A percentile compares a stretch with the other conserved stretches of the same genome.
These are phyloP conservation scores for Ramularia endophylla DNA, from an alignment of 2,329 filamentous ascomycete species.

Conservation along the genomic window DNA sequence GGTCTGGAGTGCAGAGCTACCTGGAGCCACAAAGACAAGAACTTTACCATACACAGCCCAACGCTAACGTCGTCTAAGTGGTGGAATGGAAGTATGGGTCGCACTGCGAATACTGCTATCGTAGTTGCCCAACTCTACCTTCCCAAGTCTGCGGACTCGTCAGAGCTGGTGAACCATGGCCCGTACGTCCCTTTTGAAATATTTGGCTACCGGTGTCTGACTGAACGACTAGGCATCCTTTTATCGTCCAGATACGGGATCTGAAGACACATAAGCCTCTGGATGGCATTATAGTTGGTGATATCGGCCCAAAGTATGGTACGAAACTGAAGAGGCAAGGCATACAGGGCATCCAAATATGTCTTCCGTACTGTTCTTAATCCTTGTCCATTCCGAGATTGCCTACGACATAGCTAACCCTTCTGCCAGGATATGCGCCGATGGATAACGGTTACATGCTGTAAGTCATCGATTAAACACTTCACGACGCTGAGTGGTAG, in stretches of 20 bases:
- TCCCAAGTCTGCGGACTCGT: slow-evolving; percentile 29
- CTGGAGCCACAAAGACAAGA: slow-evolving; percentile 41
- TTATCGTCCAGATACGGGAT: slow-evolving; percentile 48
- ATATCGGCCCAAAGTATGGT: slow-evolving; percentile 52
- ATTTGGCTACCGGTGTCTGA: too few relatives aligned
- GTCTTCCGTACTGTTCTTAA: too few relatives aligned
- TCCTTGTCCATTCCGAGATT: too few relatives aligned
- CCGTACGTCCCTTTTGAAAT: slow-evolving; percentile 21
- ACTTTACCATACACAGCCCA: slow-evolving; percentile 48
- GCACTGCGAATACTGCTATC: slow-evolving; percentile 51
- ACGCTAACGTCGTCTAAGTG: slow-evolving; percentile 49
- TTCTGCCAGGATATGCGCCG: too few relatives aligned
- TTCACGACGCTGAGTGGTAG: too few relatives aligned
- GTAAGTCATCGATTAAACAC: too few relatives aligned
- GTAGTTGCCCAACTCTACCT: slow-evolving; percentile 48
- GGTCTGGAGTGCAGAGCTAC: slow-evolving; percentile 45
- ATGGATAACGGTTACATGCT: slow-evolving; percentile 52
- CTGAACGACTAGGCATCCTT: slow-evolving; percentile 34
- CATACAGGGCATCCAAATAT: too few relatives aligned
- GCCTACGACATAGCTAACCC: too few relatives aligned
- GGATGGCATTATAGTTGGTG: slow-evolving; percentile 46
- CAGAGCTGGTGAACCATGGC: slow-evolving; percentile 40
- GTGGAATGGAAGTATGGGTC: slow-evolving; percentile 50
- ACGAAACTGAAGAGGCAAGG: too few relatives aligned
- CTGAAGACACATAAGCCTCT: slow-evolving; percentile 44